These are phyloP conservation scores for Phialocephala sp. DNA, from an alignment of 2,329 filamentous ascomycete genomes.

Conservation along the genomic window DNA sequence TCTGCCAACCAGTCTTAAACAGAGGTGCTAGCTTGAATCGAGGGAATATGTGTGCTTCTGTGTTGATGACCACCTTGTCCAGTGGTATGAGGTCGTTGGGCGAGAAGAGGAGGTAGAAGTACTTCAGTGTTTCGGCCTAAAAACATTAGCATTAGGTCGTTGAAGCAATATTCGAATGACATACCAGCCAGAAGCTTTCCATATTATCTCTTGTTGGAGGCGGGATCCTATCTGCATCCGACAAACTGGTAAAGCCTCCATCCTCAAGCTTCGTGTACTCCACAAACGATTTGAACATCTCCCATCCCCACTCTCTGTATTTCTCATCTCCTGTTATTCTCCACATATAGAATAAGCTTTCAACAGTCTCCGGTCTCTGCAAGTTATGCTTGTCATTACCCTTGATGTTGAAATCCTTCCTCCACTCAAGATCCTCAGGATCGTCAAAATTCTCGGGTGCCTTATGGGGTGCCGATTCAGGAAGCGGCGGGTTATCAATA, in stretches of 20 bases:
- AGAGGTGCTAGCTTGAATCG: slow-evolving; percentile 80
- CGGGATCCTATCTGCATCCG: slow-evolving; percentile 75
- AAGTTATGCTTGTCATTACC: slow-evolving; percentile 88
- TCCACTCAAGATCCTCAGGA: slow-evolving; percentile 66
- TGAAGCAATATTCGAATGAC: slow-evolving; percentile 43
- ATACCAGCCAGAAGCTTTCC: slow-evolving; percentile 97
- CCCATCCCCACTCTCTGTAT: slow-evolving; percentile 97
- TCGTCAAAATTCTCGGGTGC: slow-evolving; percentile 57
- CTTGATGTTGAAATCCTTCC: slow-evolving; percentile 80
- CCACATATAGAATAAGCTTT: slow-evolving; percentile 98
- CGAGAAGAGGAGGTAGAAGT: slow-evolving; percentile 94
- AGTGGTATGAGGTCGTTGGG: slow-evolving; percentile 81
- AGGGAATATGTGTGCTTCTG: slow-evolving; percentile 90
- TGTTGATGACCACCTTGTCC: slow-evolving; percentile 90
- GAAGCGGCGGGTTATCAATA: slow-evolving; percentile 69
- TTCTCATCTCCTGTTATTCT: slow-evolving; percentile 88
- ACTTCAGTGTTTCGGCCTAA: slow-evolving; percentile 94
- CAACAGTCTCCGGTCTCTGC: slow-evolving; percentile 94
- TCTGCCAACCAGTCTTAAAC: slow-evolving; percentile 82
- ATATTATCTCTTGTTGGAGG: slow-evolving; percentile 82
- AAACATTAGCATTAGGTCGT: slow-evolving; percentile 25
- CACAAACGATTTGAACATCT: slow-evolving; percentile 94
- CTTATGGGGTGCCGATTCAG: slow-evolving; percentile 60
- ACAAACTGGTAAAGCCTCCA: slow-evolving; percentile 81
- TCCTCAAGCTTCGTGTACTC: slow-evolving; percentile 82